These are phyloP conservation scores for Fusarium sp. DNA, from an alignment of 2,329 filamentous ascomycete species.

Conservation along the genomic window DNA sequence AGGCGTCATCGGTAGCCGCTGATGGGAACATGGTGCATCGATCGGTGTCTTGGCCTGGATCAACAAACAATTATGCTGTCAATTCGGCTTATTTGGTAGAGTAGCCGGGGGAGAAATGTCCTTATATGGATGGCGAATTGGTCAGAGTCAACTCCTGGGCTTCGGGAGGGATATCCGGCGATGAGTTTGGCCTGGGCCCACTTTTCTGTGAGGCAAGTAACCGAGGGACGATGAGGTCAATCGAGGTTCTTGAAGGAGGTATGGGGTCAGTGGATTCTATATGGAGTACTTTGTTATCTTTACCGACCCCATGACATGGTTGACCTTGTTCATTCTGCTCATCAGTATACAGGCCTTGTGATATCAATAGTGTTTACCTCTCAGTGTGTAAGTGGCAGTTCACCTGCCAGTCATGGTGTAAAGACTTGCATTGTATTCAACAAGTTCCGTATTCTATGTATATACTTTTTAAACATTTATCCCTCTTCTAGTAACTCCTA, in stretches of 20 bases:
- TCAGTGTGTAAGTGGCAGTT: not conserved
- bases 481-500: conserved; percentile 67
- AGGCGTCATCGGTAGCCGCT: conserved; percentile 4
- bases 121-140: conserved; percentile 1
- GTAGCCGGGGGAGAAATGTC: conserved; percentile 10
- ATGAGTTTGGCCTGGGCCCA: not conserved
- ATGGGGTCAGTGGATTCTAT: not conserved
- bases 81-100: conserved; percentile 22
- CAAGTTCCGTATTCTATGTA: not conserved
- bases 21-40: not conserved
- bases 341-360: not conserved
- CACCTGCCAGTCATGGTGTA: not conserved
- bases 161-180: not conserved
- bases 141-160: not conserved
- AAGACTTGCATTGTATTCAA: not conserved
- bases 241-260: not conserved
- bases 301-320: not conserved
- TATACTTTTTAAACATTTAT: not conserved
- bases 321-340: not conserved
- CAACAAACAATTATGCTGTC: not conserved
- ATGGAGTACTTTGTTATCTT: not conserved
- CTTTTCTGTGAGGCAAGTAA: conserved; percentile 12
- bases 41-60: conserved; percentile 6
- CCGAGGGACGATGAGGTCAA: not conserved
- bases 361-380: not conserved